A percentile compares a stretch with the other conserved stretches of the same genome.
phyloP scores from a whole-genome alignment of 2,329 filamentous ascomycete genomes.

The Trichoderma sp. region DNA sequence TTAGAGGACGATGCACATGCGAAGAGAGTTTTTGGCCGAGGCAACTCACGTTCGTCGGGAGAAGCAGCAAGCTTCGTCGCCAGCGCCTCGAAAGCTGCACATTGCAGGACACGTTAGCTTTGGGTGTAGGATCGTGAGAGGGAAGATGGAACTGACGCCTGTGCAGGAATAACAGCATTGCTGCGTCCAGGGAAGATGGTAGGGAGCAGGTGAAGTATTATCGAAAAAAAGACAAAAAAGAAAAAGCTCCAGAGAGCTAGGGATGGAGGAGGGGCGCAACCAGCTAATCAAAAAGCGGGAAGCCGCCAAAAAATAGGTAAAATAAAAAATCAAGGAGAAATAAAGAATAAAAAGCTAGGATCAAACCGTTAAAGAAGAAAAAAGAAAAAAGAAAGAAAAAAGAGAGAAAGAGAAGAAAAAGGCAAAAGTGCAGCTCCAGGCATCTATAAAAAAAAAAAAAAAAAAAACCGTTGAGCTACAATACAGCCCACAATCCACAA shows the following conservation, averaged over 20 bases:
- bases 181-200: not conserved
- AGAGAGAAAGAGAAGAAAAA: too few relatives aligned
- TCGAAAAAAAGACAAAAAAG: not conserved
- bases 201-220: too few relatives aligned
- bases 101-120: conserved; percentile 12
- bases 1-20: not conserved
- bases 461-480: too few relatives aligned
- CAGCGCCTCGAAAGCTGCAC: conserved; percentile 35
- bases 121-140: not conserved
- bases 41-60: conserved; percentile 38
- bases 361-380: too few relatives aligned
- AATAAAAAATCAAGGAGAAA: not conserved
- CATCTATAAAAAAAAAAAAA: not conserved
- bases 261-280: not conserved
- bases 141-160: conserved; percentile 23
- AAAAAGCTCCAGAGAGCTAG: not conserved
- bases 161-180: conserved; percentile 26
- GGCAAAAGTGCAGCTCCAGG: not conserved
- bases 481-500: too few relatives aligned
- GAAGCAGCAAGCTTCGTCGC: conserved; percentile 34
- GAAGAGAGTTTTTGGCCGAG: not conserved
- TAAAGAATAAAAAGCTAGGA: too few relatives aligned
- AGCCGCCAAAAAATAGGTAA: not conserved
- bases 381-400: too few relatives aligned
- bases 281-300: not conserved